Percentiles rank a stretch among this genome's conserved stretches.
Conservation (phyloP, 108 stramenopile genomes). For the Skeletonema marinoi region DNA sequence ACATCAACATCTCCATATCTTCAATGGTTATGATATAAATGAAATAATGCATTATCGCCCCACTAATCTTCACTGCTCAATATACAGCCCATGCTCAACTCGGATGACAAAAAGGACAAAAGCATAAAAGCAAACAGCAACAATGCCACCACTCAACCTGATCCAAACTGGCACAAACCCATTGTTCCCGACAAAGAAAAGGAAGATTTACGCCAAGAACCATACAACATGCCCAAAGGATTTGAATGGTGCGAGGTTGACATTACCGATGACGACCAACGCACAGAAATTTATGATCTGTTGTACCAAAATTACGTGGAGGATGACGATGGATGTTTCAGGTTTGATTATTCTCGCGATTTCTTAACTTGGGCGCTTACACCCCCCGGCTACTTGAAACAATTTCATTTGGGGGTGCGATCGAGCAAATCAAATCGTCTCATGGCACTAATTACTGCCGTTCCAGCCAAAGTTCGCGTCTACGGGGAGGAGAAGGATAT, state of each 20-base stretch:
- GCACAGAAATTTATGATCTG: conserved; percentile 91
- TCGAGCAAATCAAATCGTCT: conserved; percentile 77
- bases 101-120: conserved; percentile 35
- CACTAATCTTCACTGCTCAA: not conserved
- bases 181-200: conserved; percentile 80
- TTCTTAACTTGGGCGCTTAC: conserved; percentile 96
- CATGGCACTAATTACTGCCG: conserved; percentile 94
- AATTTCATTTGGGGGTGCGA: conserved; percentile 93
- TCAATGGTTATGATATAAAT: no score
- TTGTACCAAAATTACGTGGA: conserved; percentile 99
- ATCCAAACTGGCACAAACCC: conserved; percentile 67
- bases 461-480: conserved; percentile 86
- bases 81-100: conserved; percentile 42
- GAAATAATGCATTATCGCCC: not conserved
- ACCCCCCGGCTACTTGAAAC: conserved; percentile 85
- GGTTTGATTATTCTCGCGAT: conserved; percentile 94
- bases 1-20: not conserved
- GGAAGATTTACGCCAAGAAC: conserved; percentile 83
- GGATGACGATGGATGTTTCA: conserved; percentile 97
- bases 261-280: conserved; percentile 62
- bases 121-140: conserved; percentile 38
- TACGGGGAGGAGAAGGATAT: conserved; percentile 54
- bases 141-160: conserved; percentile 25
- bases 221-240: conserved; percentile 96
- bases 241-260: conserved; percentile 95